phyloP scores from a whole-genome alignment of 768 basidiomycete genomes.

The Amanita subjunquillea region DNA sequence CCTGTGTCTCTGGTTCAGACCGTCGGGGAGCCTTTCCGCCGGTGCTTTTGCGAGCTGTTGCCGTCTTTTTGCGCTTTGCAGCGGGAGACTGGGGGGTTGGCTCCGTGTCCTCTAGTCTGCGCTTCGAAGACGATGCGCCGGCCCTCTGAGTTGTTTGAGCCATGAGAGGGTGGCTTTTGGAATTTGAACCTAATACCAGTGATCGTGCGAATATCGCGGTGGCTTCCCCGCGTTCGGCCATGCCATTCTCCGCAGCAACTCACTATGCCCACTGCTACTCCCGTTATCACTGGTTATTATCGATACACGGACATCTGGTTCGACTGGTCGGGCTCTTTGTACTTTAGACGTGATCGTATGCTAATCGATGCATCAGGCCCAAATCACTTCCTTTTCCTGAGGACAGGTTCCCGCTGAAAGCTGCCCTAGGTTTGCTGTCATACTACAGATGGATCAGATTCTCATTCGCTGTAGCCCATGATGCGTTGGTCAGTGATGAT shows the following conservation, averaged over 20 bases:
- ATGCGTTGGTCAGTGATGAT: slow-evolving; percentile 56
- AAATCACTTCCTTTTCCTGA: slow-evolving; percentile 44
- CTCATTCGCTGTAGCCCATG: slow-evolving; percentile 35
- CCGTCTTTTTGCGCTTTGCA: slow-evolving; percentile 37
- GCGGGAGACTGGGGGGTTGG: slow-evolving; percentile 38
- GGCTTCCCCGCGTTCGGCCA: neutral
- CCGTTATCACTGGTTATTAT: slow-evolving; percentile 63
- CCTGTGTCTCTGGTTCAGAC: slow-evolving; percentile 13
- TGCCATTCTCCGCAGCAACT: slow-evolving; percentile 7
- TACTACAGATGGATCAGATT: neutral
- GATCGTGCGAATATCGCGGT: slow-evolving; percentile 12
- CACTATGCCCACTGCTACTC: slow-evolving; percentile 18
- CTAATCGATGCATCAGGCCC: slow-evolving; percentile 34
- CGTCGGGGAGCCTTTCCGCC: slow-evolving; percentile 49
- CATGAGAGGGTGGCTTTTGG: slow-evolving; percentile 29
- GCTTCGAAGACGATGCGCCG: slow-evolving; percentile 31
- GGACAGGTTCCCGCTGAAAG: slow-evolving; percentile 56
- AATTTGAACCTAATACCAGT: slow-evolving; percentile 3
- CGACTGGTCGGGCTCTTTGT: slow-evolving; percentile 44
- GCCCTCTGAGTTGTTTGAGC: slow-evolving; percentile 55
- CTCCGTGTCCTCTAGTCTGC: slow-evolving; percentile 31
- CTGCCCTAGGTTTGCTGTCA: slow-evolving; percentile 36
- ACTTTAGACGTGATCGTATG: neutral
- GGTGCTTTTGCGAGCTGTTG: slow-evolving; percentile 80
- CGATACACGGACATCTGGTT: slow-evolving; percentile 82